Base-by-base conservation (phyloP, 768 basidiomycete species). In the Amanita subjunquillea region DNA sequence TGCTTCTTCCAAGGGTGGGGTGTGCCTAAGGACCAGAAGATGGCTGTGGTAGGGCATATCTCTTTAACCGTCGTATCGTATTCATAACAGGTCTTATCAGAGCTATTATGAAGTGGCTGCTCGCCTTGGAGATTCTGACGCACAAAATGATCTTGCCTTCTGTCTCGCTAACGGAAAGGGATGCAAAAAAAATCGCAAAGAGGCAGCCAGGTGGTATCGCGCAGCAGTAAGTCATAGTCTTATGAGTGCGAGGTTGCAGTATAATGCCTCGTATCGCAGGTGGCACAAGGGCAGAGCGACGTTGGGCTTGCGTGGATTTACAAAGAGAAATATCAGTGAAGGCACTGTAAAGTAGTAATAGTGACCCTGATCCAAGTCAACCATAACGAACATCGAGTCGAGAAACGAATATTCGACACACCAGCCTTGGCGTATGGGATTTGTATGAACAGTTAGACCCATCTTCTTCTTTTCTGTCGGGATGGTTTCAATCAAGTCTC, bases 1-100 rank as follows among this genome's bases (percentile, higher is more conserved):
- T 91, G 89, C 63, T 95, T 92, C 67, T 88, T 87, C 63, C 88
- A 91, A 48, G 92, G 91, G 1, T 94, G 91, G 91, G 92, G 92
- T 6, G 83, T 91, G 10, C 62, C 69, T 27, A 89, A 90, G 64
- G 89, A 94, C 66, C 84, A 87, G 70, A 89, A 86, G 74, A 90
- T 93, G 88, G 89, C 79, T 5, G 82, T 91, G 23, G 86, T 88
- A 63, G 52, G 85, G 77, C 29, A 41, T 23, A 20, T 49, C 52
- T 30, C 27, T 50, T 44, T 17, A 51, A 46, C 30, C 17, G 17
- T 29, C 13, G 54, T 40, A 13, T 23, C 52, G 27, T 36, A 38
- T 47, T 32, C 13, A 39, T 38, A 22, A 41, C 25, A 34, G 46
- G 1, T 3, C 48, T n/a, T 36, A 22, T 22, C 59, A 88, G 85